Percentiles rank a stretch among this genome's conserved stretches.
These are phyloP conservation scores for Edaphochlamys debaryana DNA, from an alignment of 139 green algal genomes.

Conservation along the genomic window DNA sequence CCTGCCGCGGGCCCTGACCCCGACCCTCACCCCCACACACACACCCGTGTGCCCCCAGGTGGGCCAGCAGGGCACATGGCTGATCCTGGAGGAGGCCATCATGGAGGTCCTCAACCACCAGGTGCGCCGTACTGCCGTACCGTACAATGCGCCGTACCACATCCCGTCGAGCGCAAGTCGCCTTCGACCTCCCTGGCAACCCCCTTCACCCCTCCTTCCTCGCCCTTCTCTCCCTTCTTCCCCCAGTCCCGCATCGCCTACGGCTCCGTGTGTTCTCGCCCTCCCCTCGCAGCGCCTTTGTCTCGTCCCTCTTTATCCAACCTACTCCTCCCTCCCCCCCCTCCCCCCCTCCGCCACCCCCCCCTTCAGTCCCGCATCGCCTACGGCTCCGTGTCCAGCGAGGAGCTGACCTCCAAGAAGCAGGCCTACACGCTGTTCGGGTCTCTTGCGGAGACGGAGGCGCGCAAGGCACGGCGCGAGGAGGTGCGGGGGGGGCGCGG, in stretches of 20 bases:
- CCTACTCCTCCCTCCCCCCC: no score
- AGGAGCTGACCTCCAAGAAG: constrained; percentile 35
- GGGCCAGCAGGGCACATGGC: constrained; percentile 42
- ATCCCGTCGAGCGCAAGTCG: not conserved
- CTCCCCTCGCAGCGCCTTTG: no score
- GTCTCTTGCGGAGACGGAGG: constrained; percentile 25
- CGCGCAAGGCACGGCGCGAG: constrained; percentile 16
- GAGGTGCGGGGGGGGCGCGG: constrained; percentile 14
- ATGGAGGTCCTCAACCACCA: constrained; percentile 49
- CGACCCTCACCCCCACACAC: not conserved
- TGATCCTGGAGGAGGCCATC: constrained; percentile 51
- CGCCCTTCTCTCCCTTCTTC: no score
- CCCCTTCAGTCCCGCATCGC: constrained; percentile 36
- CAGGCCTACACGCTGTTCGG: constrained; percentile 41
- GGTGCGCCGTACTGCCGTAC: not conserved
- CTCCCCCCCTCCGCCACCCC: no score
- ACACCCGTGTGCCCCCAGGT: not conserved
- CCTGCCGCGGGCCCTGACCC: no score
- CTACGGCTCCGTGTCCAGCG: constrained; percentile 3
- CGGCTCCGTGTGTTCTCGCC: no score
- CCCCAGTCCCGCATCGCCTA: no score
- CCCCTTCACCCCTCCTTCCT: no score
- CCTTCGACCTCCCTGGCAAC: not conserved
- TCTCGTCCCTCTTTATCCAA: no score
- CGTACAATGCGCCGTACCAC: not conserved